These are phyloP conservation scores for Tulasnella sp. DNA, from an alignment of 768 basidiomycete genomes.

Conservation along the genomic window DNA sequence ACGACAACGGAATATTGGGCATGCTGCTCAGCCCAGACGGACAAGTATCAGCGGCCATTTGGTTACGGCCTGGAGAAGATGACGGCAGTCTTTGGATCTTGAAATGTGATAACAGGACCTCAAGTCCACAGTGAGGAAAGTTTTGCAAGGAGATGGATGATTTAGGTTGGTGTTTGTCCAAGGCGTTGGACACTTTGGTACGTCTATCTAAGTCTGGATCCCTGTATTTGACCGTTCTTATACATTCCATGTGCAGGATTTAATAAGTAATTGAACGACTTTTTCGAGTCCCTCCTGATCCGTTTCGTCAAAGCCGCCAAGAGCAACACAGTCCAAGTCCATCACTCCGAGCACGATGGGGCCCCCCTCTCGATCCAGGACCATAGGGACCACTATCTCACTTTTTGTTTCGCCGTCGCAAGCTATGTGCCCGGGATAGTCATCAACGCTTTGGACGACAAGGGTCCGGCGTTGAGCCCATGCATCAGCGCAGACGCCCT, in stretches of 20 bases:
- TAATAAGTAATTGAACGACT: slow-evolving; percentile 57
- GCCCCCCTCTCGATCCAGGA: slow-evolving; percentile 29
- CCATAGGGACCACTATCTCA: slow-evolving; percentile 80
- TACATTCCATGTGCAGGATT: slow-evolving; percentile 15
- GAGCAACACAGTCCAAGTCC: slow-evolving; percentile 76
- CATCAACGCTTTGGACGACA: slow-evolving; percentile 66
- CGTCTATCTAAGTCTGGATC: not conserved
- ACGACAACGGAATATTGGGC: slow-evolving; percentile 10
- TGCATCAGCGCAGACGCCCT: slow-evolving; percentile 80
- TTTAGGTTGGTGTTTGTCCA: not conserved
- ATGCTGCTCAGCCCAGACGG: not conserved
- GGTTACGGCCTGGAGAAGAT: slow-evolving; percentile 23
- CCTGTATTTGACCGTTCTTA: not conserved
- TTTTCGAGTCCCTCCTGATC: slow-evolving; percentile 70
- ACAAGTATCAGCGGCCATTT: slow-evolving; percentile 10
- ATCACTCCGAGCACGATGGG: slow-evolving; percentile 41
- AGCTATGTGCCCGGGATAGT: slow-evolving; percentile 87
- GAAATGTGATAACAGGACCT: slow-evolving; percentile 21
- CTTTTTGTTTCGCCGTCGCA: slow-evolving; percentile 87
- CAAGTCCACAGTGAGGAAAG: not conserved
- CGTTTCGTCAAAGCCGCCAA: slow-evolving; percentile 64
- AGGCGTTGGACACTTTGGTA: not conserved
- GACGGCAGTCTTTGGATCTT: slow-evolving; percentile 24
- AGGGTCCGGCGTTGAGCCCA: slow-evolving; percentile 51
- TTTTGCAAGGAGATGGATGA: slow-evolving; percentile 2